Evolutionary conservation across 2,329 filamentous ascomycete species (phyloP), one percentile per base, ranked within the genome.

Genomic region (Trichoderma harzianum): DNA sequence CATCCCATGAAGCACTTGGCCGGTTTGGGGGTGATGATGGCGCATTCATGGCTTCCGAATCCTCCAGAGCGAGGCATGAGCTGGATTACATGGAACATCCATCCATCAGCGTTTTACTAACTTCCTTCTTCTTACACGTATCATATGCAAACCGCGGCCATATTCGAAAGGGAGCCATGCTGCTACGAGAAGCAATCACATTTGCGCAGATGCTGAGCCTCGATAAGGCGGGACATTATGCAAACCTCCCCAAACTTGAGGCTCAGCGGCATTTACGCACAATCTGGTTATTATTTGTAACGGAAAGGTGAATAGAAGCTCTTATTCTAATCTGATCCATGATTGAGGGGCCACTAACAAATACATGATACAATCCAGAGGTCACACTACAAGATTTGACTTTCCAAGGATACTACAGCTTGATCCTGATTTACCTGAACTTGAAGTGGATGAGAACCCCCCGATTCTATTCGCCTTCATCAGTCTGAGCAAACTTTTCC

Each of bases 351-450:
- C 32, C 32, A 11, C 47, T 39, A 26, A 67, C n/a, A 12, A 3
- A 67, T 26, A 8, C 0, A 47, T 32, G 7, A 18, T 21, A 30
- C 8, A 58, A 5, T 21, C 51, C 14, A 68, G 65, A 43, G 65
- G 65, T 18, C 65, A 68, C 5, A 68, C 65, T 30, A 68, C 65
- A 7, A 10, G 65, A 21, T 68, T 68, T 58, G 65, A 68, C 34
- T 68, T 68, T 7, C 65, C 65, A 6, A 68, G 65, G 65, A 68
- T 68, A 68, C 16, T 68, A 10, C 65, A 68, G 24, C 65, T 68
- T 68, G 65, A 68, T 16, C 51, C 65, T 21, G 65, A 68, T 18
- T 7, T 68, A 24, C 65, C 65, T 12, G 65, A 68, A 18, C 34
- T 68, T 3, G 65, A 68, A 32, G 65, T 68, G 8, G 65, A 68